Conservation (phyloP, 1,284 basidiomycete species). For the Sphagnurus paluster region DNA sequence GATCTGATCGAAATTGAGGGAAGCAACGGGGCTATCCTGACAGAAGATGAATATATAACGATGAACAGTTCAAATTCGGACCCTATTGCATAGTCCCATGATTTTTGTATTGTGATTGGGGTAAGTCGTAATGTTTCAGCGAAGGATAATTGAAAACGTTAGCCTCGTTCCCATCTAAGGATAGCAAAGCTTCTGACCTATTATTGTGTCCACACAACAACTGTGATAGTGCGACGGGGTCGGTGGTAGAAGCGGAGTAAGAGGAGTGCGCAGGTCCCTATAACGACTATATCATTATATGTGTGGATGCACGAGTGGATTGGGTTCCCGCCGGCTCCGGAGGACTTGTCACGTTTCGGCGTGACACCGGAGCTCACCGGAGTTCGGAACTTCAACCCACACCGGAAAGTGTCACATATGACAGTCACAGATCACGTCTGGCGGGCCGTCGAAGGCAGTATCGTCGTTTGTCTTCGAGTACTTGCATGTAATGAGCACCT, state of each 20-base stretch:
- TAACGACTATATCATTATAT: not conserved
- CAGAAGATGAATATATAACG: not conserved
- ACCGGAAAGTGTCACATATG: not conserved
- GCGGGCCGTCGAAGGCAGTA: too few species aligned
- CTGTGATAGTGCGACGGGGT: not conserved
- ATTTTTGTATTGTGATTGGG: too few species aligned
- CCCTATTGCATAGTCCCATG: constrained; percentile 1
- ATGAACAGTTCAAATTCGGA: not conserved
- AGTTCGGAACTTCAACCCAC: not conserved
- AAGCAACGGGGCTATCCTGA: not conserved
- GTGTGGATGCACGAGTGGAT: not conserved
- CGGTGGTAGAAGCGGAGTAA: not conserved
- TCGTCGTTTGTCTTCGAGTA: too few species aligned
- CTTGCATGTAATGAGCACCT: too few species aligned
- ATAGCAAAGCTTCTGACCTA: too few species aligned
- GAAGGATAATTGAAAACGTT: too few species aligned
- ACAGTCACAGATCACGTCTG: too few species aligned
- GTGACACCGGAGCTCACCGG: constrained; percentile 1
- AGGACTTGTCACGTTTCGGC: constrained; percentile 4
- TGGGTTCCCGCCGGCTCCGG: not conserved
- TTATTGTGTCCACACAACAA: not conserved
- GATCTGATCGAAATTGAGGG: not conserved
- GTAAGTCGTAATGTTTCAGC: too few species aligned
- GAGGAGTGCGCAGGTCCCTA: not conserved
- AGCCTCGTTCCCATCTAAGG: too few species aligned